Conservation (phyloP, 495 filamentous ascomycete species). For the Chaetomium tenue region DNA sequence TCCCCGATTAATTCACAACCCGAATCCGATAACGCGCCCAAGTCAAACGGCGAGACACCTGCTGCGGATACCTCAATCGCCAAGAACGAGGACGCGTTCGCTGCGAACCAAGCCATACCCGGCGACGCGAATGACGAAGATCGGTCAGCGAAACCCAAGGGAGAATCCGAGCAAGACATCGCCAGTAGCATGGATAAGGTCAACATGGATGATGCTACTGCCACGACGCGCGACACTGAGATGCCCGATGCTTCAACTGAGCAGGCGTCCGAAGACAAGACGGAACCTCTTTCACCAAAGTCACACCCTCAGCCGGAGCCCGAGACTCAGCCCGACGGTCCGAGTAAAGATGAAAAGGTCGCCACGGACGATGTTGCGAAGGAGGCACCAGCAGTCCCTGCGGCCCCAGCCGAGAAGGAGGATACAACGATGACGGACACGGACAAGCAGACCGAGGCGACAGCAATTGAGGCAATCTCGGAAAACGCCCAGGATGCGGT, state of each 20-base stretch:
- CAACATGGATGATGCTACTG: constrained; percentile 13
- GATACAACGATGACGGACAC: constrained; percentile 39
- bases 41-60: constrained; percentile 2
- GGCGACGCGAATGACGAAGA: constrained; percentile 14
- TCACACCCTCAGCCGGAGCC: constrained; percentile 1
- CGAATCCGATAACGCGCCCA: constrained; percentile 9
- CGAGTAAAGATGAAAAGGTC: background rate
- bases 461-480: constrained; percentile 16
- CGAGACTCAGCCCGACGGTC: background rate
- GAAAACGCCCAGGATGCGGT: constrained; percentile 34
- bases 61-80: background rate
- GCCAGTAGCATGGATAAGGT: constrained; percentile 24
- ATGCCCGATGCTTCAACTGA: constrained; percentile 37
- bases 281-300: constrained; percentile 3
- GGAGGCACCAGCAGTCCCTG: background rate
- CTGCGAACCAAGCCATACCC: constrained; percentile 23
- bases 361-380: background rate
- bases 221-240: constrained; percentile 30
- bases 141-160: constrained; percentile 9
- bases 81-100: constrained; percentile 32
- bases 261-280: constrained; percentile 4
- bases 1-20: constrained; percentile 3
- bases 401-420: constrained; percentile 17
- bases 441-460: constrained; percentile 6
- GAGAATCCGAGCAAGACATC: constrained; percentile 22